Conservation (phyloP, 768 basidiomycete genomes). For the Boletus insuetus region DNA sequence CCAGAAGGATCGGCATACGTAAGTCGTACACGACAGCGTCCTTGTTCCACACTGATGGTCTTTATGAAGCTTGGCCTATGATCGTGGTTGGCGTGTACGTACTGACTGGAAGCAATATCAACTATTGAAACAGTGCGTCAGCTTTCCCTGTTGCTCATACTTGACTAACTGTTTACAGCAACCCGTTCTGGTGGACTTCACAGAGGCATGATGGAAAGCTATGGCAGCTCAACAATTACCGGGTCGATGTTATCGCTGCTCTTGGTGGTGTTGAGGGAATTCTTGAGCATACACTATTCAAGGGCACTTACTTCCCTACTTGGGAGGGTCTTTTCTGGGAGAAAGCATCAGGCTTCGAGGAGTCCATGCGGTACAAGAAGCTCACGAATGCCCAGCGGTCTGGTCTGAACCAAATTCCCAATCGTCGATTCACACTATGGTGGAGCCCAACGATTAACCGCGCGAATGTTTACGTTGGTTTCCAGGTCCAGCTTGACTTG, state of each 20-base stretch:
- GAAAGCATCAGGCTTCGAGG: slow-evolving; percentile 96
- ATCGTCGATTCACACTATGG: slow-evolving; percentile 99
- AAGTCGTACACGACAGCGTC: slow-evolving; percentile 22
- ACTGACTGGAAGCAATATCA: slow-evolving; percentile 99
- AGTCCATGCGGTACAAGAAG: slow-evolving; percentile 94
- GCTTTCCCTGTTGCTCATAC: not conserved
- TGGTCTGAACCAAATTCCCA: slow-evolving; percentile 96
- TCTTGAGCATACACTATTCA: slow-evolving; percentile 94
- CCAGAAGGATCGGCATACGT: slow-evolving; percentile 97
- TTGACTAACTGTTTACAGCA: slow-evolving; percentile 44
- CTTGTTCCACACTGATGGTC: not conserved
- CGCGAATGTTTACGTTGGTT: slow-evolving; percentile 99
- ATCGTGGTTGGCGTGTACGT: slow-evolving; percentile 98
- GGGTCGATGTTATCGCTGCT: slow-evolving; percentile 98
- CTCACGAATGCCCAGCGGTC: slow-evolving; percentile 98
- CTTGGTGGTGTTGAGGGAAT: slow-evolving; percentile 96
- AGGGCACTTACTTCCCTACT: slow-evolving; percentile 96
- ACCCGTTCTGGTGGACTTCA: slow-evolving; percentile 99
- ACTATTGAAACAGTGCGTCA: slow-evolving; percentile 76
- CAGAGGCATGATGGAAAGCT: slow-evolving; percentile 95
- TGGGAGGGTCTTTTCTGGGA: slow-evolving; percentile 99
- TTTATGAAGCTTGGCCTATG: slow-evolving; percentile 75
- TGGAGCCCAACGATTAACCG: slow-evolving; percentile 99
- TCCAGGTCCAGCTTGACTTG: slow-evolving; percentile 98
- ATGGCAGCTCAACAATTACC: slow-evolving; percentile 97